Conservation (phyloP, 129 eudicot genomes). For the Logfia minima region DNA sequence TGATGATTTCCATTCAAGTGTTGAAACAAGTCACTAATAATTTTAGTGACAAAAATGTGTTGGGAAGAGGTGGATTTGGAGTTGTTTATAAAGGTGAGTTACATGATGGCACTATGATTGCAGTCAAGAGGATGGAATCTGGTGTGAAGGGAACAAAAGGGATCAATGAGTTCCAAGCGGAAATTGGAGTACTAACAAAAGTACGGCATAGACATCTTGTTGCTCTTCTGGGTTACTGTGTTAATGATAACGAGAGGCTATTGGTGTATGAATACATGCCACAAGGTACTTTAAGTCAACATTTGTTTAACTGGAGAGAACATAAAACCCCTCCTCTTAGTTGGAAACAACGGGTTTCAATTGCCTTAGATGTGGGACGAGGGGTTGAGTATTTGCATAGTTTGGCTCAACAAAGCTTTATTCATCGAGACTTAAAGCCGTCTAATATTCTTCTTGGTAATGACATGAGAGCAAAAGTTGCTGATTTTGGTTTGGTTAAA, state of each 20-base stretch:
- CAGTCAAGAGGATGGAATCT: slow-evolving; percentile 17
- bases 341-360: slow-evolving; percentile 23
- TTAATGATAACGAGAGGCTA: slow-evolving; percentile 14
- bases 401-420: slow-evolving; percentile 63
- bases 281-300: slow-evolving; percentile 19
- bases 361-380: slow-evolving; percentile 59
- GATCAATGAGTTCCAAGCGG: slow-evolving; percentile 14
- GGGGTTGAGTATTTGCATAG: slow-evolving; percentile 66
- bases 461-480: slow-evolving; percentile 51
- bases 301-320: slow-evolving; percentile 13
- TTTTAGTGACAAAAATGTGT: background rate
- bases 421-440: slow-evolving; percentile 60
- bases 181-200: slow-evolving; percentile 18
- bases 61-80: slow-evolving; percentile 20
- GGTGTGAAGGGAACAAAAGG: slow-evolving; percentile 22
- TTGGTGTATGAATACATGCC: slow-evolving; percentile 22
- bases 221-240: slow-evolving; percentile 16
- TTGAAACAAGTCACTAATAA: slow-evolving; percentile 11
- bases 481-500: slow-evolving; percentile 50
- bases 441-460: slow-evolving; percentile 58
- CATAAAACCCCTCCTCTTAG: slow-evolving; percentile 6
- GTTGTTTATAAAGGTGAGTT: slow-evolving; percentile 18
- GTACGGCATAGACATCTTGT: slow-evolving; percentile 22
- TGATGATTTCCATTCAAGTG: slow-evolving; percentile 20
- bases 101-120: slow-evolving; percentile 17